Evolutionary conservation across 208 protist species (phyloP).

Genomic region (Acanthamoeba healyi): DNA sequence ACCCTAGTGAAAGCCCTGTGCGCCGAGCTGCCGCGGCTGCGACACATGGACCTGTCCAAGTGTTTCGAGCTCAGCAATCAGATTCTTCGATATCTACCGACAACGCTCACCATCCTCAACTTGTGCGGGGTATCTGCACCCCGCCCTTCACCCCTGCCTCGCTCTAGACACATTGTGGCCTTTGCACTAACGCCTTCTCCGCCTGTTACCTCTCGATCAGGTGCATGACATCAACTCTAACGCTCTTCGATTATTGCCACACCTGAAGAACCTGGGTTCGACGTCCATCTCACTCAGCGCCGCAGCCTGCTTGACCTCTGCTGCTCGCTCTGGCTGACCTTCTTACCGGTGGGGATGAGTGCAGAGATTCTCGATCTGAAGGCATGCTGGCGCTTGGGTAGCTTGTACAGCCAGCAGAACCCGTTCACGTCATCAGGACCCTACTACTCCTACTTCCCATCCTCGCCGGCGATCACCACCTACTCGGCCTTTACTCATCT

Average conservation of each 20-base stretch:
- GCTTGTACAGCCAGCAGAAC: neutral
- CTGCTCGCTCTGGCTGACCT: no score
- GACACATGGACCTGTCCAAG: neutral
- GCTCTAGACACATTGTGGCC: no score
- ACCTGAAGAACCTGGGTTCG: constrained; percentile 14
- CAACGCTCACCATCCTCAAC: constrained; percentile 7
- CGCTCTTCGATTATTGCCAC: neutral
- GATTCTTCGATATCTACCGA: neutral
- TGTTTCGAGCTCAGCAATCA: neutral
- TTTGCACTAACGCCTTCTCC: no score
- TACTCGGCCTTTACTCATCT: neutral
- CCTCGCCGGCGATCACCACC: neutral
- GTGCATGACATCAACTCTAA: neutral
- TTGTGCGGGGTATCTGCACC: neutral
- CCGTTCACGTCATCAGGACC: neutral
- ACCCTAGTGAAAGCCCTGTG: neutral
- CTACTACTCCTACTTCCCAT: constrained; percentile 20
- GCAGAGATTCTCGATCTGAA: neutral
- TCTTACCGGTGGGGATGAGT: neutral
- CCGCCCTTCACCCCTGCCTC: neutral
- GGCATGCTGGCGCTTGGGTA: neutral
- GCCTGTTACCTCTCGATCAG: neutral
- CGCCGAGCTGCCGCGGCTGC: neutral
- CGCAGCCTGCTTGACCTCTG: no score
- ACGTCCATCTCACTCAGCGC: neutral